Conservation (phyloP, 73 alveolate genomes). For the Durusdinium trenchii region DNA sequence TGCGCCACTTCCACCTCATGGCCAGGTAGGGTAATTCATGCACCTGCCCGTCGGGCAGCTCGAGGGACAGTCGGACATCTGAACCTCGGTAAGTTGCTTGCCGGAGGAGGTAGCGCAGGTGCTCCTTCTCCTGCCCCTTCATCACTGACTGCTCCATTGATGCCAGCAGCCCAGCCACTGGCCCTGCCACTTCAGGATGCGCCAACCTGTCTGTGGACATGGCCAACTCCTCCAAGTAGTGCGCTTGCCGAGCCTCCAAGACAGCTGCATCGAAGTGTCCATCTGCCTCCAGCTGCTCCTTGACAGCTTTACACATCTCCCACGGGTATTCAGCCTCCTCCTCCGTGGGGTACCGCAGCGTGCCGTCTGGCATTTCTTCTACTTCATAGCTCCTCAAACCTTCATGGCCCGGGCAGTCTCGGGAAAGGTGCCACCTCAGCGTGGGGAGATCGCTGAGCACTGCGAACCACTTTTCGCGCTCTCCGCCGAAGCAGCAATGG, state of each 20-base stretch:
- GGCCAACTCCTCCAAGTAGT: background rate
- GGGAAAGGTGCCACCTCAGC: background rate
- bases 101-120: background rate
- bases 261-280: background rate
- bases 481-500: too few species aligned
- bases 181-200: background rate
- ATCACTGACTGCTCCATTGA: background rate
- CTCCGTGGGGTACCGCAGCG: too few species aligned
- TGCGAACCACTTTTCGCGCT: too few species aligned
- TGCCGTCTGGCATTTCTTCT: too few species aligned
- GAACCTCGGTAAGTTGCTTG: background rate
- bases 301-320: too few species aligned
- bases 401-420: background rate
- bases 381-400: too few species aligned
- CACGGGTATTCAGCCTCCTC: too few species aligned
- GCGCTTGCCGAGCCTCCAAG: background rate
- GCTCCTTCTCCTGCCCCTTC: background rate
- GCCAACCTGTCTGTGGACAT: background rate
- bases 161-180: too few species aligned
- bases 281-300: too few species aligned
- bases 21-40: background rate
- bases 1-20: background rate
- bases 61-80: background rate
- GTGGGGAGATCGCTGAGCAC: background rate
- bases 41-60: background rate